Evolutionary conservation across 345 rosid species (phyloP), one percentile per base, ranked within the genome.

Genomic region (Eucalyptus tenuipes): DNA sequence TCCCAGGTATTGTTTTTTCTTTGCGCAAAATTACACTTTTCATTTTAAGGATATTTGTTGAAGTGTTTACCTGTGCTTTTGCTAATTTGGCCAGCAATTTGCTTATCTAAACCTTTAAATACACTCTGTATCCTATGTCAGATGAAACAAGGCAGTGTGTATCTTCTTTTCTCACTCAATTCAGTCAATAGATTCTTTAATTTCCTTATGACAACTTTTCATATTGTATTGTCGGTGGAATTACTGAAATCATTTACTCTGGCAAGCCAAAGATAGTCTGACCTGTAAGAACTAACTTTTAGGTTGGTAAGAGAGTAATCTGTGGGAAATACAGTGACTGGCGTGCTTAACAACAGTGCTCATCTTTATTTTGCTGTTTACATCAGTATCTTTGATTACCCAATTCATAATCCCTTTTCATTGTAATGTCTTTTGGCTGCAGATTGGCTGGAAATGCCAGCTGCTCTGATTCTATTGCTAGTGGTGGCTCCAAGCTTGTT

Each of bases 361-460:
- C 15, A 75, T 75, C 82, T 20, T 2, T 75, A 75, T 20, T 75
- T 20, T 68, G 7, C 20, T 37, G 47, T 44, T 75, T 75, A 75
- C 82, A 86, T 12, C 55, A 31, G 29, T 27, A n/a, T 87, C 10
- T 68, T 29, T 57, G 7, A 87, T 10, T 48, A 44, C 68, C 57
- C 7, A 22, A 48, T n/a, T 75, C 31, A 27, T 55, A 87, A 42
- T 87, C 40, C 25, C 88, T 47, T 37, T 66, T n/a, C 48, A 7
- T 75, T 52, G 47, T 49, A 13, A 40, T 75, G 13, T 75, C 24
- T 44, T 81, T 86, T 40, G 24, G 55, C 10, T 86, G 88, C 93
- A 97, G 99, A 91, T 27, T 94, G 96, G 94, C 91, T 95, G 90
- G 99, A 97, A 93, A 94, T 97, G 93, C 99, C 98, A 7, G 97